phyloP scores from a whole-genome alignment of 345 rosid species.

The Eucalyptus pauciflora region DNA sequence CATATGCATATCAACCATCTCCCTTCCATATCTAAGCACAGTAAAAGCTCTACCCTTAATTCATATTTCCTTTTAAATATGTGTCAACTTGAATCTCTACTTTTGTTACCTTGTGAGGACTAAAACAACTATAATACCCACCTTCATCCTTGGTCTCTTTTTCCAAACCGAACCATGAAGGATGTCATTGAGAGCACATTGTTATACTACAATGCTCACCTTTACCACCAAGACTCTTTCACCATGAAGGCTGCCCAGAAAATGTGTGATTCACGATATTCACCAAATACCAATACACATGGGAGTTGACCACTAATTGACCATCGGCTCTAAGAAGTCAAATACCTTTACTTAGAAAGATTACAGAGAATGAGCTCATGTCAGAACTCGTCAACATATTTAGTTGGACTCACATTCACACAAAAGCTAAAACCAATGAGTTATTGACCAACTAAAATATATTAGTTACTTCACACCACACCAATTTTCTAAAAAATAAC shows the following conservation, averaged over 20 bases:
- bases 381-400: accelerated
- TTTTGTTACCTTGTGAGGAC: not conserved
- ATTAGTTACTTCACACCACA: not conserved
- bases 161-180: not conserved
- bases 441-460: no score
- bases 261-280: not conserved
- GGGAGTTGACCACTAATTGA: not conserved
- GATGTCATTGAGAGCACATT: not conserved
- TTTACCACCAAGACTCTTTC: not conserved
- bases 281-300: not conserved
- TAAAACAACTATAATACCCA: not conserved
- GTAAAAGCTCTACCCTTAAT: not conserved
- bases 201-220: not conserved
- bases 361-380: not conserved
- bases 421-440: not conserved
- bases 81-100: not conserved
- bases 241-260: not conserved
- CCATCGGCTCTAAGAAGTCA: not conserved
- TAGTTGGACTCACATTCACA: accelerated
- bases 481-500: accelerated
- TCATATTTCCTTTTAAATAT: not conserved
- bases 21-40: accelerated
- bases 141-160: not conserved
- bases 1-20: not conserved
- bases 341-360: accelerated